Percentiles rank a stretch among this genome's conserved stretches.
phyloP scores from a whole-genome alignment of 1,139 yeast species.

The Kurtzmaniella quercitrusa region DNA sequence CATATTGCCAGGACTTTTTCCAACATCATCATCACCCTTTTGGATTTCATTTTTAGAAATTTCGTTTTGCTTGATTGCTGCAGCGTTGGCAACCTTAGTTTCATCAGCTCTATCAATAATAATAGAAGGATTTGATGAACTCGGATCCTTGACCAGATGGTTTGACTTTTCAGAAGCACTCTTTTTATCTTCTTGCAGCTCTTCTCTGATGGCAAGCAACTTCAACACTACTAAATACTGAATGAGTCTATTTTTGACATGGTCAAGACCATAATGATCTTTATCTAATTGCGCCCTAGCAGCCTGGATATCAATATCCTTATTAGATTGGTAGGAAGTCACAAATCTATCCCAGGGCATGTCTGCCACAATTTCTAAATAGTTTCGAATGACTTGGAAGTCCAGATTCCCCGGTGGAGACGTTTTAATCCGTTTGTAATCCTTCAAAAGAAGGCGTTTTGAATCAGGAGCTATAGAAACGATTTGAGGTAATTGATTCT shows the following conservation, averaged over 20 bases:
- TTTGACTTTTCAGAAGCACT: constrained; percentile 5
- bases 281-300: constrained; percentile 64
- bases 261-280: constrained; percentile 82
- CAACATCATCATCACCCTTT: constrained; percentile 7
- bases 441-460: constrained; percentile 55
- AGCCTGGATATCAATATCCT: constrained; percentile 45
- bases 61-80: constrained; percentile 11
- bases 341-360: constrained; percentile 56
- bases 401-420: constrained; percentile 69
- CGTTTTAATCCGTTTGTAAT: constrained; percentile 56
- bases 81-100: constrained; percentile 22
- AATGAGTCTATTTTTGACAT: constrained; percentile 74
- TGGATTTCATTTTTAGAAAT: constrained; percentile 8
- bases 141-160: background rate
- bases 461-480: constrained; percentile 44
- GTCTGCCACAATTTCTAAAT: constrained; percentile 66
- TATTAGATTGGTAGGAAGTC: constrained; percentile 35
- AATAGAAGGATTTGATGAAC: constrained; percentile 15
- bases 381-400: constrained; percentile 67
- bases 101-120: constrained; percentile 38
- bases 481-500: constrained; percentile 43
- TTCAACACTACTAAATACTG: constrained; percentile 81
- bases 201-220: constrained; percentile 46
- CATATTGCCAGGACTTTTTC: constrained; percentile 9
- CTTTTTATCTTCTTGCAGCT: constrained; percentile 18